These are phyloP conservation scores for Nothomitra cinnamomea DNA, from an alignment of 2,329 filamentous ascomycete species.

Conservation along the genomic window DNA sequence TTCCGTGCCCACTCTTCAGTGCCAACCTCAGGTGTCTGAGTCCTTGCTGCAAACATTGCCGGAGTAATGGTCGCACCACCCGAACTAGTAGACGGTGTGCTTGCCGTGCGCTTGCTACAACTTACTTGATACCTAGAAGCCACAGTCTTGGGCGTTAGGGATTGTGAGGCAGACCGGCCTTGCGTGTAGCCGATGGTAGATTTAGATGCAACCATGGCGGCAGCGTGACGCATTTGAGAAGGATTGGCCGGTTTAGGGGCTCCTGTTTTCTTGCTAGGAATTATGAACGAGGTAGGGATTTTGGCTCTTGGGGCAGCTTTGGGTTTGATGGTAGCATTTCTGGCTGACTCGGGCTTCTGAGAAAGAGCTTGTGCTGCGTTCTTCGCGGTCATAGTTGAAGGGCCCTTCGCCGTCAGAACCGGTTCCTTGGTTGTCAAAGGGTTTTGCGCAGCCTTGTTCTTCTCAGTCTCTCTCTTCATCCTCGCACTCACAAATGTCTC, in stretches of 20 bases:
- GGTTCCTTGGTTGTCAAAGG: slow-evolving; percentile 7
- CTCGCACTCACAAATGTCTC: slow-evolving; percentile 17
- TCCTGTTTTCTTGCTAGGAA: slow-evolving; percentile 25
- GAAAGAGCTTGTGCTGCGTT: slow-evolving; percentile 37
- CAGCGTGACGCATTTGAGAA: slow-evolving; percentile 37
- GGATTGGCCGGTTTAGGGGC: slow-evolving; percentile 27
- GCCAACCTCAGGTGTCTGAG: not conserved
- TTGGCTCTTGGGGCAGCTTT: slow-evolving; percentile 25
- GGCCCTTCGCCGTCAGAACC: slow-evolving; percentile 14
- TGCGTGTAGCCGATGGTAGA: slow-evolving; percentile 76
- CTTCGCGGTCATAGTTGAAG: slow-evolving; percentile 38
- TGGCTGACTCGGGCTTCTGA: slow-evolving; percentile 21
- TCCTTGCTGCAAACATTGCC: not conserved
- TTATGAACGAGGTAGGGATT: slow-evolving; percentile 18
- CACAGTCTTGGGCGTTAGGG: not conserved
- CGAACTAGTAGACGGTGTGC: not conserved
- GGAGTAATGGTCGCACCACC: not conserved
- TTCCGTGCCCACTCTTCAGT: not conserved
- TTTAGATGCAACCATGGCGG: slow-evolving; percentile 51
- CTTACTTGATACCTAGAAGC: not conserved
- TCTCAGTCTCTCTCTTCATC: slow-evolving; percentile 15
- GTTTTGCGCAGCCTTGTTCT: slow-evolving; percentile 9
- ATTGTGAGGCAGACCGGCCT: slow-evolving; percentile 39
- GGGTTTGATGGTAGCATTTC: slow-evolving; percentile 18
- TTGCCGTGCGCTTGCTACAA: not conserved